Evolutionary conservation across 2,329 filamentous ascomycete species (phyloP).

Genomic region (Echinosphaeria canescens): DNA sequence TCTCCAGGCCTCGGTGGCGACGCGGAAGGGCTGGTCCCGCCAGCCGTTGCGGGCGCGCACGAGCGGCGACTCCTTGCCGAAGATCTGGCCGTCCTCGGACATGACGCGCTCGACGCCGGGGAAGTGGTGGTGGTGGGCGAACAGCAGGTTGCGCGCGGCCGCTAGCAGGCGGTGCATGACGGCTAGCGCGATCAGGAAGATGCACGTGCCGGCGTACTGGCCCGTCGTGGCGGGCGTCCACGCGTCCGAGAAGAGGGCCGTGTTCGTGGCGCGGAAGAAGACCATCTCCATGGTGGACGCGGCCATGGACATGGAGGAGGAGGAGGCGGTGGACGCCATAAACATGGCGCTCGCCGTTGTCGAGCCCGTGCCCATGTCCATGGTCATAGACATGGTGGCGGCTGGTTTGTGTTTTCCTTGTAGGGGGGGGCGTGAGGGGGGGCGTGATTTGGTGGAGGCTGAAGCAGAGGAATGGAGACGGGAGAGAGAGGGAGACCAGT

Average conservation of each 20-base stretch:
- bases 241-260: conserved; percentile 29
- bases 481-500: too few species aligned
- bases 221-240: conserved; percentile 55
- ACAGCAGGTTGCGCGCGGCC: conserved; percentile 39
- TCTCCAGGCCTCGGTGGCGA: conserved; percentile 58
- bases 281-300: conserved; percentile 16
- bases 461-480: too few species aligned
- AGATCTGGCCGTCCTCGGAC: conserved; percentile 32
- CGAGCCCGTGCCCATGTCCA: neutral
- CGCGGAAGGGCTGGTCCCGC: conserved; percentile 46
- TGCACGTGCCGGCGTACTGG: conserved; percentile 68
- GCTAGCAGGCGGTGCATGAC: conserved; percentile 45
- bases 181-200: conserved; percentile 65
- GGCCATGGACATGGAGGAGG: neutral
- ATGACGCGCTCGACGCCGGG: too few species aligned
- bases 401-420: too few species aligned
- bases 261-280: conserved; percentile 35
- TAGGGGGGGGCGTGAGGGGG: too few species aligned
- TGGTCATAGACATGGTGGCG: neutral
- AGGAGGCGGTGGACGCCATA: conserved; percentile 2
- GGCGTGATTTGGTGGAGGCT: too few species aligned
- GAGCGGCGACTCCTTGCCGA: too few species aligned
- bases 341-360: conserved; percentile 3
- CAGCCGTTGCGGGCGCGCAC: conserved; percentile 24
- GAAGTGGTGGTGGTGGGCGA: neutral